Evolutionary conservation across 176 grass and related monocot genomes (phyloP).

Genomic region (Oryza australiensis): DNA sequence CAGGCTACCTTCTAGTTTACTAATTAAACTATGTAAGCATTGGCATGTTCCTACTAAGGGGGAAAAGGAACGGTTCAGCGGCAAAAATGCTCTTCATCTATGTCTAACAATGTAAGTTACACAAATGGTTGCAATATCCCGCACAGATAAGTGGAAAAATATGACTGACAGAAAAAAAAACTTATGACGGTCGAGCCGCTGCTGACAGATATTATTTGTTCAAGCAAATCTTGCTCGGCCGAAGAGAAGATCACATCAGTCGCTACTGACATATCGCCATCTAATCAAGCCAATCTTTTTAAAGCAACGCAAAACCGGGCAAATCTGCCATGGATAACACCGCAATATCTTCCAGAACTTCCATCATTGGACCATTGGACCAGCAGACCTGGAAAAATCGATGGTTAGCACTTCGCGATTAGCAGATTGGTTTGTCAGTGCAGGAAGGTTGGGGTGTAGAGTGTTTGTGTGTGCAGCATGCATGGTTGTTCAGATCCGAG

Average conservation of each 20-base stretch:
- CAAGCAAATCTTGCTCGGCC: not conserved
- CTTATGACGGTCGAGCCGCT: no score
- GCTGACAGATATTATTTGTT: no score
- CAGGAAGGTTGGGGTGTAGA: not conserved
- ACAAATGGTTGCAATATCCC: no score
- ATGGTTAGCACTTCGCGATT: not conserved
- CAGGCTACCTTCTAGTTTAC: no score
- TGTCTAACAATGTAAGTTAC: no score
- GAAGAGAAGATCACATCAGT: not conserved
- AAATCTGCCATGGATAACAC: not conserved
- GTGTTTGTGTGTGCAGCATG: not conserved
- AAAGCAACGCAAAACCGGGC: not conserved
- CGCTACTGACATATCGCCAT: not conserved
- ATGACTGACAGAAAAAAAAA: no score
- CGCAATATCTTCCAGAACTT: not conserved
- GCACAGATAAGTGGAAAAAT: no score
- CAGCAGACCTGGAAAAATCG: not conserved
- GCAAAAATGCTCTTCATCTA: no score
- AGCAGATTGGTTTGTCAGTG: not conserved
- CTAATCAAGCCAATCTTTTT: not conserved
- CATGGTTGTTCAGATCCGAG: slow-evolving; percentile 21
- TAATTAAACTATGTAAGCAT: no score
- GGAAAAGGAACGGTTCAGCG: no score
- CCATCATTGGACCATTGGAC: not conserved
- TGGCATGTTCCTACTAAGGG: no score